A percentile compares a stretch with the other conserved stretches of the same genome.
Conservation (phyloP, 805 yeast genomes). For the Barnettozyma salicaria region DNA sequence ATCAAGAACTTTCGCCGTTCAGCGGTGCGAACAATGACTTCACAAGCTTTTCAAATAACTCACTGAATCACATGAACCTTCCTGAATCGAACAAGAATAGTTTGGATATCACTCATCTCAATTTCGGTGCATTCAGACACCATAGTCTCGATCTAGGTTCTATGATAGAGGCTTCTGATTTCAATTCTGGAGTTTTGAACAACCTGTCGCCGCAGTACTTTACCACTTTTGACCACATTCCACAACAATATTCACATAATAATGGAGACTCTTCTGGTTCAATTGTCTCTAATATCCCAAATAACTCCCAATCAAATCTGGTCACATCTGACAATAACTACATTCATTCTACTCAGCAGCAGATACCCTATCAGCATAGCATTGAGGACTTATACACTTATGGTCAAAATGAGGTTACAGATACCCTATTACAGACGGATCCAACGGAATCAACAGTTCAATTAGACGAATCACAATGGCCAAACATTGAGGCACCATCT, state of each 20-base stretch:
- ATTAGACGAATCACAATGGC: slow-evolving; percentile 19
- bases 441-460: slow-evolving; percentile 1
- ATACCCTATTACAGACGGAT: slow-evolving; percentile 1
- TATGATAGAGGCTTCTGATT: slow-evolving; percentile 14
- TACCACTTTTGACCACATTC: slow-evolving; percentile 3
- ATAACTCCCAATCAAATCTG: too few relatives aligned
- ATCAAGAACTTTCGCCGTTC: slow-evolving; percentile 7
- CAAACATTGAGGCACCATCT: slow-evolving; percentile 16
- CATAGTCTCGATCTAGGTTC: slow-evolving; percentile 22
- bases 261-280: slow-evolving; percentile 2
- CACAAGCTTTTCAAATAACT: not conserved
- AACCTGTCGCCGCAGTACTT: slow-evolving; percentile 15
- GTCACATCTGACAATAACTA: not conserved
- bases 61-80: not conserved
- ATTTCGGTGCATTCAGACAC: slow-evolving; percentile 21
- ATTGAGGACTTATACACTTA: slow-evolving; percentile 3
- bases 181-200: slow-evolving; percentile 4
- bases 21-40: not conserved
- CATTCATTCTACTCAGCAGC: slow-evolving; percentile 1
- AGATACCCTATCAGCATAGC: not conserved
- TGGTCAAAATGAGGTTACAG: slow-evolving; percentile 3
- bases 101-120: slow-evolving; percentile 21
- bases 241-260: not conserved
- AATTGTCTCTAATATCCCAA: too few relatives aligned
- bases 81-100: slow-evolving; percentile 16